Conservation (phyloP, 208 protist genomes). For the Trichomonas vaginalis region DNA sequence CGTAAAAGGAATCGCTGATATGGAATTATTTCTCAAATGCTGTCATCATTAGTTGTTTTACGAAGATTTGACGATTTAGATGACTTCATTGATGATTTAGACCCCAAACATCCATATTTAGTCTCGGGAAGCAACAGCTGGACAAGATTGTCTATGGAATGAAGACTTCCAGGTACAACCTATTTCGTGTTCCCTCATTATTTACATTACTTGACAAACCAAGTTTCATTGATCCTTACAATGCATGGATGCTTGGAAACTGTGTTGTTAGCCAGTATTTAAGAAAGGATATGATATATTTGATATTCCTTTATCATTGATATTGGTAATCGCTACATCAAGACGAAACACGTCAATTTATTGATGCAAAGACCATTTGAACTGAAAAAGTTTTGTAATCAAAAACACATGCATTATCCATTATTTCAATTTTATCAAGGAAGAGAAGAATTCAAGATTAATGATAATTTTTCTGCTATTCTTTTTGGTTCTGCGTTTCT, state of each 20-base stretch:
- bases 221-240: not conserved
- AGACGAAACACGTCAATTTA: not conserved
- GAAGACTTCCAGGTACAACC: not conserved
- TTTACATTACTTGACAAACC: not conserved
- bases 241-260: not conserved
- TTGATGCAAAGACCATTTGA: not conserved
- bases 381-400: not conserved
- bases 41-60: not conserved
- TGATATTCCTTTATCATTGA: not conserved
- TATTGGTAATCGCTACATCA: not conserved
- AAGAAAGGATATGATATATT: not conserved
- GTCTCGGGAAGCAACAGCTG: not conserved
- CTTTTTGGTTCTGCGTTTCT: not conserved
- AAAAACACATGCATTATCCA: not conserved
- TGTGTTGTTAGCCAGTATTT: not conserved
- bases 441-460: not conserved
- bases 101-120: too few species aligned
- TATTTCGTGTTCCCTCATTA: not conserved
- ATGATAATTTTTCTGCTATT: not conserved
- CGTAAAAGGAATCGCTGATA: not conserved
- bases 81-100: not conserved
- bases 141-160: not conserved
- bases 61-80: not conserved
- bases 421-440: not conserved
- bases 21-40: not conserved